Evolutionary conservation across 495 filamentous ascomycete genomes (phyloP), one percentile per base, ranked within the genome.

Genomic region (Pseudevernia furfuracea): DNA sequence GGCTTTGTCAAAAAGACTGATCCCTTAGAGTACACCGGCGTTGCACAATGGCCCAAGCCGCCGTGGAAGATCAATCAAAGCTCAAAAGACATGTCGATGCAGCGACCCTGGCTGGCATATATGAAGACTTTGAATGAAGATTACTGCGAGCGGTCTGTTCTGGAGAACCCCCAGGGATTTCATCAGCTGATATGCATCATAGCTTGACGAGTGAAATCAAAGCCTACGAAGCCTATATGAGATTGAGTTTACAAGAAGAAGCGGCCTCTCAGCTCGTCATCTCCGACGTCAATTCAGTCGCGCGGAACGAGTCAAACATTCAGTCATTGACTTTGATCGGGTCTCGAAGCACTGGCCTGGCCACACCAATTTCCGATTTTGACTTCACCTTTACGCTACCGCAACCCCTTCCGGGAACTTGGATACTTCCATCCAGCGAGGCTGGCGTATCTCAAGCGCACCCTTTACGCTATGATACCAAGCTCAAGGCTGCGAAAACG

Each of bases 321-420:
- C 36, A 53, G 55, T n/a, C 67, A 9, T 74, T 79, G 9, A 69
- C 77, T 46, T 48, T 81, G 15, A 78, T 82, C 62, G 85, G 85
- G 25, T 85, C 83, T 9, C 73, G 78, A 43, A 60, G 68, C 8
- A 85, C 79, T n/a, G 81, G 82, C n/a, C 70, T 87, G 39, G 78
- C 77, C 1, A 58, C 75, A 49, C 72, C 77, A 25, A 74, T 75
- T 41, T 87, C 85, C 17, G 79, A 80, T 68, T 70, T 87, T 7
- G 77, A 86, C 68, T 72, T 79, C 64, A 68, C 71, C 36, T 69
- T 79, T 11, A 66, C 67, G 12, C 67, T 79, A 9, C 59, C 70
- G 9, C 71, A 74, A 56, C 19, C 59, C 15, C 48, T 52, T 30
- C 48, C 23, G 11, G 48, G 48, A 30, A 25, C 25, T 17, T 52